These are phyloP conservation scores for Hypomyces perniciosus DNA, from an alignment of 2,329 filamentous ascomycete species.

Conservation along the genomic window DNA sequence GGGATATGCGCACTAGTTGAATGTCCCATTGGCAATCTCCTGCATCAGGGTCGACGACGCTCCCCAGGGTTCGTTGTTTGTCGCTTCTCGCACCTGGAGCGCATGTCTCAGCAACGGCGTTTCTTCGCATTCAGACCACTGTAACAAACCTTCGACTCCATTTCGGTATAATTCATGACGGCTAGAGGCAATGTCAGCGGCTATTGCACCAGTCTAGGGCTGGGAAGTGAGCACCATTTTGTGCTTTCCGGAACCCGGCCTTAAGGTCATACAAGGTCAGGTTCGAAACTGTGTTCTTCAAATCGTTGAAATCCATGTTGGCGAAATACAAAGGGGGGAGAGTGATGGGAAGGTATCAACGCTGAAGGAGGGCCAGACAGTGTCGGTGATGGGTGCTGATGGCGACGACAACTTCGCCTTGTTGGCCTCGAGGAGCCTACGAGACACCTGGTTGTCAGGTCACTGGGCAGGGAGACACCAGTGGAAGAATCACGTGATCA, in stretches of 20 bases:
- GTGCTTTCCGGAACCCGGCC: slow-evolving; percentile 87
- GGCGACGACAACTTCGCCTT: neutral
- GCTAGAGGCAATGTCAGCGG: slow-evolving; percentile 48
- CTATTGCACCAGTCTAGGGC: slow-evolving; percentile 11
- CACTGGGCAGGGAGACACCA: neutral
- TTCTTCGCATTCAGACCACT: slow-evolving; percentile 11
- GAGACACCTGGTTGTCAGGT: neutral
- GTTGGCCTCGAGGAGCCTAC: neutral
- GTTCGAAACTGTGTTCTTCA: slow-evolving; percentile 85
- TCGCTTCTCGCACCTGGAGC: slow-evolving; percentile 82
- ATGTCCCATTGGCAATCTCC: slow-evolving; percentile 95
- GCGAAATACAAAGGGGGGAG: neutral
- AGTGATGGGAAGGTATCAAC: neutral
- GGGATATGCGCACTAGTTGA: slow-evolving; percentile 74
- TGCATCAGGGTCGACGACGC: slow-evolving; percentile 82
- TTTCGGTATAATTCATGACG: slow-evolving; percentile 97
- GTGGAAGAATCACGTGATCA: neutral
- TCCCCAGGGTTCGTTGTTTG: slow-evolving; percentile 98
- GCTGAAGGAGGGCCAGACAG: neutral
- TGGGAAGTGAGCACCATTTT: slow-evolving; percentile 66
- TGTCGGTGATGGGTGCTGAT: neutral
- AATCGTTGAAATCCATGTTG: slow-evolving; percentile 76
- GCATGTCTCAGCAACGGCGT: neutral
- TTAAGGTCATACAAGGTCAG: slow-evolving; percentile 93
- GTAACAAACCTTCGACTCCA: slow-evolving; percentile 61